These are phyloP conservation scores for Mortierella sp. DNA, from an alignment of 371 early-diverging fungal genomes.

Conservation along the genomic window DNA sequence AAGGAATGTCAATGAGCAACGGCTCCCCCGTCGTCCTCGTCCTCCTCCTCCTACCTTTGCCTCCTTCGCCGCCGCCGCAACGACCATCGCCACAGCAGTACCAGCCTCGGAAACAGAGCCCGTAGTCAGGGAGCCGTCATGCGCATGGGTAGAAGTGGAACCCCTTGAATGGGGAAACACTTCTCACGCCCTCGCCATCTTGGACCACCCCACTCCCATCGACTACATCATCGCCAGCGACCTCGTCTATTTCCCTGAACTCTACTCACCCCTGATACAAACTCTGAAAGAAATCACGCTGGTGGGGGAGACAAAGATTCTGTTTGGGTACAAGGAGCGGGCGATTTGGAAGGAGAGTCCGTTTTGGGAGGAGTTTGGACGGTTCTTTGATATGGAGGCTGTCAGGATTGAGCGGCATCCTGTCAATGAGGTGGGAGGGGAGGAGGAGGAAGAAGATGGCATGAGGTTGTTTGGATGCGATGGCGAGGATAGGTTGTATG, in stretches of 20 bases:
- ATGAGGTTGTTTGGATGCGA: constrained; percentile 63
- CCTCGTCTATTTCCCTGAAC: constrained; percentile 71
- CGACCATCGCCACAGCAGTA: background rate
- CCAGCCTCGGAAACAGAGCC: background rate
- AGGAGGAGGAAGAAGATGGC: constrained; percentile 15
- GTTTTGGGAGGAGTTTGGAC: constrained; percentile 75
- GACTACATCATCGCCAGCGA: constrained; percentile 70
- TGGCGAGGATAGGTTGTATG: constrained; percentile 59
- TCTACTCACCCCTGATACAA: constrained; percentile 63
- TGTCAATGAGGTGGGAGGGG: background rate
- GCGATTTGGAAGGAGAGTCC: constrained; percentile 70
- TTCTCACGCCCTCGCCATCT: constrained; percentile 47
- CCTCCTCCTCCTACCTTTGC: background rate
- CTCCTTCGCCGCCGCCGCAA: background rate
- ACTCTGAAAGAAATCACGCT: constrained; percentile 64
- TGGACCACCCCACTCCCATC: constrained; percentile 47
- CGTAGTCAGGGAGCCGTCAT: background rate
- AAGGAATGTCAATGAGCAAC: constrained; percentile 60
- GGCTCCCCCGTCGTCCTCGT: background rate
- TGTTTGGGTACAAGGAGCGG: constrained; percentile 74
- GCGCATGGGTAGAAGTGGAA: constrained; percentile 55
- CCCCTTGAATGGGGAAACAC: constrained; percentile 70
- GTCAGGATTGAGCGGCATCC: constrained; percentile 54
- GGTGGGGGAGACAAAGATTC: constrained; percentile 55
- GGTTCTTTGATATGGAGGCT: constrained; percentile 69